Evolutionary conservation across 495 filamentous ascomycete species (phyloP).

Genomic region (Tuber microsphaerosporum): DNA sequence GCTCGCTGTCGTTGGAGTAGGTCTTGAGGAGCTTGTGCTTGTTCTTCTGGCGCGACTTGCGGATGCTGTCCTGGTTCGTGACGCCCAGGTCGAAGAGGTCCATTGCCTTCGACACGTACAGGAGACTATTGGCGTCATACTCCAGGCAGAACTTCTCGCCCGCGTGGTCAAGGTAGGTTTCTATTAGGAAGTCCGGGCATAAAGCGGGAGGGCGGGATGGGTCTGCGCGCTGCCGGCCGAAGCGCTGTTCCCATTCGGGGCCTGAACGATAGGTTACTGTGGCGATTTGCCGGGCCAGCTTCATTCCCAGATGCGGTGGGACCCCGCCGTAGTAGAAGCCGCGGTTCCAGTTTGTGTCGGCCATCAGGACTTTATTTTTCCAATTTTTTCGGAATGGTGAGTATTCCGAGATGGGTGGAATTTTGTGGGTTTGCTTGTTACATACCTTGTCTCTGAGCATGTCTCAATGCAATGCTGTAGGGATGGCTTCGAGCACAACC

Average conservation of each 20-base stretch:
- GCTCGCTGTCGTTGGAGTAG: constrained; percentile 39
- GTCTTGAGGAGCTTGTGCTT: constrained; percentile 44
- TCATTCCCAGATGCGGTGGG: constrained; percentile 93
- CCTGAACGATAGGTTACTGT: constrained; percentile 96
- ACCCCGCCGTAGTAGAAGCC: constrained; percentile 88
- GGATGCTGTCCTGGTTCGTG: constrained; percentile 54
- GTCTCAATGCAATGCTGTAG: constrained; percentile 98
- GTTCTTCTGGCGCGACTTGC: constrained; percentile 48
- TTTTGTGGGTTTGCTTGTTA: not conserved
- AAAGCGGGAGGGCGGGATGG: constrained; percentile 77
- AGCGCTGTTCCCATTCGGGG: constrained; percentile 95
- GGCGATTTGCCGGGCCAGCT: constrained; percentile 92
- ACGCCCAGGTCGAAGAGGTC: constrained; percentile 89
- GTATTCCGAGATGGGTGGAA: not conserved
- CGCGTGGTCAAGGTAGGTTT: constrained; percentile 96
- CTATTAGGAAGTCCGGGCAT: constrained; percentile 94
- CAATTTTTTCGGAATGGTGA: not conserved
- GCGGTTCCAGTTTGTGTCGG: constrained; percentile 95
- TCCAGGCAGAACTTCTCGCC: constrained; percentile 99
- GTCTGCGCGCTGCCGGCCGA: constrained; percentile 82
- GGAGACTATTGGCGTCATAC: constrained; percentile 90
- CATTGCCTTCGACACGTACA: constrained; percentile 99
- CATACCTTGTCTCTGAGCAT: constrained; percentile 75
- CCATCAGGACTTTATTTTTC: constrained; percentile 67
- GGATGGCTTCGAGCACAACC: constrained; percentile 93